Base-by-base conservation (phyloP, 2,329 filamentous ascomycete species). In the Cladosporium velox region DNA sequence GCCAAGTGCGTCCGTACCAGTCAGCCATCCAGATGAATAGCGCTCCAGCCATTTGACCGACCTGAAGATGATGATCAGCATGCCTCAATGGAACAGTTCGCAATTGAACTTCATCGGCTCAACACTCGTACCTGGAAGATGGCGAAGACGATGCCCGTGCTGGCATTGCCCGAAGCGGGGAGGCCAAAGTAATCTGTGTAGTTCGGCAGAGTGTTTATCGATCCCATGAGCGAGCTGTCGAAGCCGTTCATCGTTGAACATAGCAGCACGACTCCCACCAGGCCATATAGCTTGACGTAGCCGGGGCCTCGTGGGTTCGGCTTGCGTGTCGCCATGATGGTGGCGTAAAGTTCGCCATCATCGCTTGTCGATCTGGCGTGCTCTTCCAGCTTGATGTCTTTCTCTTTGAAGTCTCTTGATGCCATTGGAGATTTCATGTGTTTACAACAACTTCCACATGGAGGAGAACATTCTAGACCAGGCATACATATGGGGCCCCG, bases 21-120 rank as follows among this genome's bases (percentile, higher is more conserved):
- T 84, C 82, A 44, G 80, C 75, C 54, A 80, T 72, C 77, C 80
- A 82, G 28, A 77, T 75, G 67, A 82, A 81, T 1, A 81, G 71
- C 1, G 80, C 79, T 10, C 77, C 80, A 21, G 70, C 74, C 75
- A 83, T 82, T 66, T 80, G 79, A 12, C 79, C 80, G 24, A 52
- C 49, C 49, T 52, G 21, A n/a, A n/a, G 5, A 15, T 26, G 26
- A 5, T 24, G n/a, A 52, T 52, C 15, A 52, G 49, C 11, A 52
- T 7, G 8, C 7, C 38, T n/a, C 38, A 3, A n/a, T 41, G 38
- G 1, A 18, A 41, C 6, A 18, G 4, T 18, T 41, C 18, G 18
- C 38, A n/a, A 18, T 41, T 41, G 38, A 41, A 7, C 15, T n/a
- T 3, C 15, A n/a, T 35, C 34, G 4, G 11, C 10, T 35, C 34